A percentile compares a stretch with the other conserved stretches of the same genome.
Conservation (phyloP, 176 grass and related monocot species). For the Juncus inflexus region DNA sequence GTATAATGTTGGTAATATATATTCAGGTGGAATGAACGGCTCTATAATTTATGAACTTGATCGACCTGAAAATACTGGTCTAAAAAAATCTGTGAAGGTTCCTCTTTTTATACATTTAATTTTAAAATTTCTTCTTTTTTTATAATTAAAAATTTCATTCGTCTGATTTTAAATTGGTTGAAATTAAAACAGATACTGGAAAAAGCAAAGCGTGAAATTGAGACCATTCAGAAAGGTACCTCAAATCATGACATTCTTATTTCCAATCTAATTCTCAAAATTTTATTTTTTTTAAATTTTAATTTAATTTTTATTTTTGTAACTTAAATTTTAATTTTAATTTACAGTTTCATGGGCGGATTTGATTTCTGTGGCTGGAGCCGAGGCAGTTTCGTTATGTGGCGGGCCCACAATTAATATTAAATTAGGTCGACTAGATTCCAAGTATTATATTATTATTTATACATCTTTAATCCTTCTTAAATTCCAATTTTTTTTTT, state of each 20-base stretch:
- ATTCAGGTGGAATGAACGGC: slow-evolving; percentile 90
- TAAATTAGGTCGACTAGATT: slow-evolving; percentile 76
- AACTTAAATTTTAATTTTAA: slow-evolving; percentile 11
- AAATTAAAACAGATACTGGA: slow-evolving; percentile 55
- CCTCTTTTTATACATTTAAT: background rate
- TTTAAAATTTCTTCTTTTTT: background rate
- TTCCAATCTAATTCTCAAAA: no score
- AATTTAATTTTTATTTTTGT: background rate
- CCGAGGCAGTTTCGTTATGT: slow-evolving; percentile 74
- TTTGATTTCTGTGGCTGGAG: slow-evolving; percentile 91
- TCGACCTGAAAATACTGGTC: slow-evolving; percentile 73
- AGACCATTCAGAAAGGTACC: slow-evolving; percentile 56
- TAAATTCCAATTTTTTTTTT: slow-evolving; percentile 14
- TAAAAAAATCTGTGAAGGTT: slow-evolving; percentile 85
- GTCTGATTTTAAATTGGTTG: slow-evolving; percentile 23
- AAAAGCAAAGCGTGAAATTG: slow-evolving; percentile 74
- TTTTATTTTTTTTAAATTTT: slow-evolving; percentile 31
- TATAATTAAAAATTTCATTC: background rate
- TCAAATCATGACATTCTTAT: background rate
- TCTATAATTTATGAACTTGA: slow-evolving; percentile 96
- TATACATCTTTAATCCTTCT: slow-evolving; percentile 16
- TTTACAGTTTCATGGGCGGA: slow-evolving; percentile 88
- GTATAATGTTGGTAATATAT: slow-evolving; percentile 19
- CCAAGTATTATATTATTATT: slow-evolving; percentile 40
- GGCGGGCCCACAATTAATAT: slow-evolving; percentile 78